Base-by-base conservation (phyloP, 1,284 basidiomycete genomes). In the Rhodotorula sp. region DNA sequence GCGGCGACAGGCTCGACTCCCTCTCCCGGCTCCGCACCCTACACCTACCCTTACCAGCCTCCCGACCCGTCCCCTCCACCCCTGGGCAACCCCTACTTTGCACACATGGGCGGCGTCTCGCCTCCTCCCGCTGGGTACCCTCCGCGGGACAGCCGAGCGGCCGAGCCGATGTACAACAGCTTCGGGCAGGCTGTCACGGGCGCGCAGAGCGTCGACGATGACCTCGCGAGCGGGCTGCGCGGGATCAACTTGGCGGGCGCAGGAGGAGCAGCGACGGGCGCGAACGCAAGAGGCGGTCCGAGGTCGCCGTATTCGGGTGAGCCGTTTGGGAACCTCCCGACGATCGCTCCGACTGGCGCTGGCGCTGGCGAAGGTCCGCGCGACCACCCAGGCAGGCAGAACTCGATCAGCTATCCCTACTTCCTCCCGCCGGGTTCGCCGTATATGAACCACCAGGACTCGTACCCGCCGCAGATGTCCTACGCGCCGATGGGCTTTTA, bases 51-150 rank as follows among this genome's bases (percentile, higher is more conserved):
- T 2, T 66, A 47, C 62, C 62, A 67, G 49, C 62, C 71, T 47
- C 67, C 67, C 49, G 67, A 66, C 30, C 62, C 64, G 4, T 64
- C 67, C 7, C 62, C 67, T 36, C 66, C 67, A 2, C 64, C 67
- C 29, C 64, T 70, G 59, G 71, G 64, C 27, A 64, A 64, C 57
- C 63, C 64, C 29, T 70, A 66, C 64, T 70, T 64, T n/a, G 17
- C 32, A 39, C 61, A 63, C 30, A 51, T 46, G 66, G 51, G 5
- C 19, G 44, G 55, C 49, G 59, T 65, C 46, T 66, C 64, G 11
- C 64, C 64, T 9, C 57, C 63, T 19, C 52, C n/a, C 13, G 32
- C 49, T 15, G 59, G 59, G 4, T 39, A 53, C 17, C 39, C 20
- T 36, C 59, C 56, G 52, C 54, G 52, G 54, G 57, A 36, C 30